A percentile compares a stretch with the other conserved stretches of the same genome.
Conservation (phyloP, 2,329 filamentous ascomycete species). For the Cercospora sesami region DNA sequence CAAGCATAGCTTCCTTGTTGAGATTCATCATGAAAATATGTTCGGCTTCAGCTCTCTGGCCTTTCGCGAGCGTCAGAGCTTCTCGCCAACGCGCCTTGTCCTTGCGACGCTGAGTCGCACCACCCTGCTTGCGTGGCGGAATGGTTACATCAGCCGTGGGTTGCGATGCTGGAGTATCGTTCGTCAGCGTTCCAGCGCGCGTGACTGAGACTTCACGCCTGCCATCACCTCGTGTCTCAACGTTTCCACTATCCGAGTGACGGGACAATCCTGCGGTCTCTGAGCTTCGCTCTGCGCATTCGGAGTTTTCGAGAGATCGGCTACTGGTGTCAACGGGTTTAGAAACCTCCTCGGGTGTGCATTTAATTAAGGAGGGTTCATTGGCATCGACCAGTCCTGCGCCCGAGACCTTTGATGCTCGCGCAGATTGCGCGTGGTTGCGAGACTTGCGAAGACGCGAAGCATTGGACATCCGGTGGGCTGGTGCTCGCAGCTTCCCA, state of each 20-base stretch:
- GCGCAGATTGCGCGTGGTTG: background rate
- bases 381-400: background rate
- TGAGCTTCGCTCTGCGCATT: background rate
- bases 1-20: conserved; percentile 20
- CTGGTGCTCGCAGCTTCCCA: conserved; percentile 11
- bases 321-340: background rate
- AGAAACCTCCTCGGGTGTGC: background rate
- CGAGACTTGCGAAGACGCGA: conserved; percentile 5
- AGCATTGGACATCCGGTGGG: background rate
- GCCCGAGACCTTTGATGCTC: background rate
- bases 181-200: background rate
- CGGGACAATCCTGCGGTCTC: background rate
- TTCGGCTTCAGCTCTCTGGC: conserved; percentile 7
- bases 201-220: background rate
- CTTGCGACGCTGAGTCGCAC: background rate
- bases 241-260: background rate
- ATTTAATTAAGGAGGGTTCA: background rate
- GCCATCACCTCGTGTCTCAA: background rate
- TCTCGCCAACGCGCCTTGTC: conserved; percentile 18
- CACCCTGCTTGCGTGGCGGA: conserved; percentile 1
- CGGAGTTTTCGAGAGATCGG: background rate
- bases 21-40: conserved; percentile 12
- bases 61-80: conserved; percentile 12
- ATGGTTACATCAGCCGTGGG: conserved; percentile 1
- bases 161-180: background rate